Evolutionary conservation across 805 yeast species (phyloP), one percentile per base, ranked within the genome.

Genomic region (Jamesozyma jinghongensis): DNA sequence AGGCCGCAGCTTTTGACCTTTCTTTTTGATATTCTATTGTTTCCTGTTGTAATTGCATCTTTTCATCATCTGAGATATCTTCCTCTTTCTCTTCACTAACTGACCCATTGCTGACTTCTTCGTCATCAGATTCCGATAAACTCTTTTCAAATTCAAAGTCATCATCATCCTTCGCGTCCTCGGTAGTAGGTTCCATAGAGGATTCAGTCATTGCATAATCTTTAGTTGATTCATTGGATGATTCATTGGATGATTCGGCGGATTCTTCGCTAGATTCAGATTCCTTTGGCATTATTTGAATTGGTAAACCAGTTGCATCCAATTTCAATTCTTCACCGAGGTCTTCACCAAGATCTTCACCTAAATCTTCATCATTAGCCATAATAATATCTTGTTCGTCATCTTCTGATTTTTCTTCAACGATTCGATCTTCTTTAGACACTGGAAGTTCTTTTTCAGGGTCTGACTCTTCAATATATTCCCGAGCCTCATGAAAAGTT

Each of bases 251-350:
- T 6, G 26, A 22, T 6, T 33, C 36, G 19, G 26, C 4, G 8
- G 36, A 8, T 5, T 20, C 27, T 7, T 14, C 13, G 32, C 6
- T 29, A 7, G 32, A 13, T 13, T 13, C 32, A 29, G 32, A 29
- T 19, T 19, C 26, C 25, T 13, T 22, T 6, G 10, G 26, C 6
- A 7, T 22, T 10, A 10, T 6, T 22, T 22, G 6, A 10, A 10
- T 22, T 6, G 26, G 26, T 22, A 22, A 22, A 22, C 26, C 26
- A 6, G 26, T 10, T 10, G 26, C 26, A 10, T 22, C 26, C 10
- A 22, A 22, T 13, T 55, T 61, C 3, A 62, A 37, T 19, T 68
- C 70, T 47, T 62, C 67, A 26, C 60, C 66, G 7, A 49, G 28
- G 19, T 59, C 63, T 40, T 57, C 37, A 25, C 38, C 42, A 1